Percentiles rank a stretch among this genome's conserved stretches.
phyloP scores from a whole-genome alignment of 768 basidiomycete species.

The Leccinellum luteum region DNA sequence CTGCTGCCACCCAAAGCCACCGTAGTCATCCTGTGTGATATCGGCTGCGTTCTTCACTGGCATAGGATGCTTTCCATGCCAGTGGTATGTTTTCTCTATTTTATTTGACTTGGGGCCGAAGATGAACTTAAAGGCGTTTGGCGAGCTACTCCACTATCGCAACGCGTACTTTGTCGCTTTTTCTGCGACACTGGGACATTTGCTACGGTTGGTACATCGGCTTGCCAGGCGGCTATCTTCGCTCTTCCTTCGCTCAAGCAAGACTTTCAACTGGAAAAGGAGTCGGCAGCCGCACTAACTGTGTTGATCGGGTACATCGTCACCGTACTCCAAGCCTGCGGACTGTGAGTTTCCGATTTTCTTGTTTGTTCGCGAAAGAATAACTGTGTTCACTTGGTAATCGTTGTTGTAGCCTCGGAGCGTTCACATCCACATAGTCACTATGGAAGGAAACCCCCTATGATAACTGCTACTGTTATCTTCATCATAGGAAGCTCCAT shows the following conservation, averaged over 20 bases:
- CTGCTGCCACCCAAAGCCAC: too few relatives aligned
- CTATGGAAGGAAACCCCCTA: slow-evolving; percentile 34
- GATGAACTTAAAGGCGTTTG: too few relatives aligned
- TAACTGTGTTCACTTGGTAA: neutral
- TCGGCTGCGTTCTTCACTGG: too few relatives aligned
- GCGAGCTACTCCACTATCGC: too few relatives aligned
- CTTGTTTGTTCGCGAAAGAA: too few relatives aligned
- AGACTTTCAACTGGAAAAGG: slow-evolving; percentile 33
- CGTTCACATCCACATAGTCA: slow-evolving; percentile 24
- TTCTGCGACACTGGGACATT: slow-evolving; percentile 33
- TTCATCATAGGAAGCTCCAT: slow-evolving; percentile 34
- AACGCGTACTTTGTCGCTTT: slow-evolving; percentile 19
- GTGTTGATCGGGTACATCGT: slow-evolving; percentile 37
- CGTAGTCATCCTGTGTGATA: too few relatives aligned
- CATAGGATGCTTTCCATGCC: too few relatives aligned
- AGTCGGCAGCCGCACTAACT: slow-evolving; percentile 23
- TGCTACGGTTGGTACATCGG: too few relatives aligned
- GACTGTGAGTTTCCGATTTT: slow-evolving; percentile 24
- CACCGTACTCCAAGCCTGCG: slow-evolving; percentile 35
- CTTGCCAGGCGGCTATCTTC: too few relatives aligned
- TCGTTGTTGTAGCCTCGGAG: slow-evolving; percentile 15
- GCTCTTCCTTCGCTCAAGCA: slow-evolving; percentile 33
- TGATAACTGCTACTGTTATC: slow-evolving; percentile 29
- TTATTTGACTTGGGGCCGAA: too few relatives aligned
- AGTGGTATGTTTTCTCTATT: too few relatives aligned